A percentile compares a stretch with the other conserved stretches of the same genome.
phyloP scores from a whole-genome alignment of 495 filamentous ascomycete species.

The Ramalina peruviana region DNA sequence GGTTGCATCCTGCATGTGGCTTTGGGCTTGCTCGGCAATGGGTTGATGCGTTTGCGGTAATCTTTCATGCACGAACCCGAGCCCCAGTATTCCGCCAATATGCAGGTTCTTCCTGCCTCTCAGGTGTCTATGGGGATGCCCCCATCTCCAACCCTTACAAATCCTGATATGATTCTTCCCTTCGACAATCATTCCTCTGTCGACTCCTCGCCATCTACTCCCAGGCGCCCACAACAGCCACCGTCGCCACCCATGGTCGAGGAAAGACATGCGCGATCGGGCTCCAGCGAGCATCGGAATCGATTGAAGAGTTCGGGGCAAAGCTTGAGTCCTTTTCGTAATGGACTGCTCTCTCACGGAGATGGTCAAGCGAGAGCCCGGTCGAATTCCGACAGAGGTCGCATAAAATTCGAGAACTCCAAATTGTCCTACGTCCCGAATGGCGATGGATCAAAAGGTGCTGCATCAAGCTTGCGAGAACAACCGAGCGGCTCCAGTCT shows the following conservation, averaged over 20 bases:
- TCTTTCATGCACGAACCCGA: conserved; percentile 2
- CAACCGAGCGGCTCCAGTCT: not conserved
- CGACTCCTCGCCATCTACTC: conserved; percentile 4
- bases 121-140: conserved; percentile 23
- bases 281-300: conserved; percentile 2
- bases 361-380: conserved; percentile 2
- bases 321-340: conserved; percentile 9
- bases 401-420: conserved; percentile 1
- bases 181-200: conserved; percentile 34
- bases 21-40: too few relatives aligned
- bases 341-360: conserved; percentile 9
- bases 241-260: conserved; percentile 2
- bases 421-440: conserved; percentile 5
- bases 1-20: too few relatives aligned
- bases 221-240: conserved; percentile 1
- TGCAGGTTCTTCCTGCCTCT: conserved; percentile 6
- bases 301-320: conserved; percentile 10
- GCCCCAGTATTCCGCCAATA: conserved; percentile 3
- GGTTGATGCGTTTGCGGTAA: conserved; percentile 4
- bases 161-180: conserved; percentile 88
- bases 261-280: conserved; percentile 1
- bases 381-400: conserved; percentile 6
- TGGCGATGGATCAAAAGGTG: conserved; percentile 1
- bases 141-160: conserved; percentile 70
- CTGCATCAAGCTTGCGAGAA: conserved; percentile 9